phyloP scores from a whole-genome alignment of 768 basidiomycete species.

The Lactarius quietus region DNA sequence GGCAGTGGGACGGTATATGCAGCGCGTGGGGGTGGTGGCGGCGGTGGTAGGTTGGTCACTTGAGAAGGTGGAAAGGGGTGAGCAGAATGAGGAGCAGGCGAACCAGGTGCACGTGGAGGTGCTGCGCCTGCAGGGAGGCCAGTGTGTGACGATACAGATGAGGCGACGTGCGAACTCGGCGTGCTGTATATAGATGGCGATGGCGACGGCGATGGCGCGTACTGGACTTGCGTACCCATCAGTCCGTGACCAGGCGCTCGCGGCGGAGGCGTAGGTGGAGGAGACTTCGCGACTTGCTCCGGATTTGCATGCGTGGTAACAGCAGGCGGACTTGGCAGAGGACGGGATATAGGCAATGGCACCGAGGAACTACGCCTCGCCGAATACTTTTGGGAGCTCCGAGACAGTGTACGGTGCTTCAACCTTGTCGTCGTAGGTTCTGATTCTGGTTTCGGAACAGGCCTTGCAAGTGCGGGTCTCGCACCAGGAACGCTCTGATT shows the following conservation, averaged over 20 bases:
- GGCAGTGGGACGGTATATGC: not conserved
- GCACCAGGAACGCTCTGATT: not conserved
- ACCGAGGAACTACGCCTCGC: constrained; percentile 18
- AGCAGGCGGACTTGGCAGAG: constrained; percentile 20
- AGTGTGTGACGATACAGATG: not conserved
- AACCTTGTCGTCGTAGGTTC: not conserved
- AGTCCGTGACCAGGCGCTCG: not conserved
- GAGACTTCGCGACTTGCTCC: constrained; percentile 11
- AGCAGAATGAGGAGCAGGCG: not conserved
- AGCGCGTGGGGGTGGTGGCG: constrained; percentile 9
- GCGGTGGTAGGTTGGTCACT: not conserved
- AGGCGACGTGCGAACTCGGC: constrained; percentile 2
- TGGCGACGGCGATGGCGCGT: not conserved
- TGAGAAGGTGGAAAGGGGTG: not conserved
- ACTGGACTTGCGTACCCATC: not conserved
- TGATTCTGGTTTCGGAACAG: constrained; percentile 1
- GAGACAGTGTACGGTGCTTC: constrained; percentile 8
- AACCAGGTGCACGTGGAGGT: constrained; percentile 1
- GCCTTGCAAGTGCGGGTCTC: not conserved
- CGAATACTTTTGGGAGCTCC: not conserved
- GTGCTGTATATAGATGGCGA: not conserved
- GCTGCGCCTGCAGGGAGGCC: constrained; percentile 8
- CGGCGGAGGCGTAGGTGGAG: constrained; percentile 8
- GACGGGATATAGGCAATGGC: constrained; percentile 19
- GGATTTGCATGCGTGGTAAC: constrained; percentile 11